Percentiles rank a stretch among this genome's conserved stretches.
phyloP scores from a whole-genome alignment of 208 protist species.

The Acanthamoeba castellanii region DNA sequence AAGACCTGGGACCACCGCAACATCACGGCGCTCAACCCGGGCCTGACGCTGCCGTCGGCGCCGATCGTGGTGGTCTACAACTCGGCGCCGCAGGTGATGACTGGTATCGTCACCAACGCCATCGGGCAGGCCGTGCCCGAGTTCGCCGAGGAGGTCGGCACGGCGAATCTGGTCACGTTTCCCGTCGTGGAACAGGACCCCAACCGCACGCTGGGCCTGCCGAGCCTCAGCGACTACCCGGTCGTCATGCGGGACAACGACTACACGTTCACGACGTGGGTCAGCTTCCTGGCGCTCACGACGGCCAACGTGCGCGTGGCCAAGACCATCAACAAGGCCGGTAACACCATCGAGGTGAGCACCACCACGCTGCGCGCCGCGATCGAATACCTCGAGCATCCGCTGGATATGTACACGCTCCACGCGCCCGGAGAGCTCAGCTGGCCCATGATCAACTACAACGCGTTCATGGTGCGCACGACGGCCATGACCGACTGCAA shows the following conservation, averaged over 20 bases:
- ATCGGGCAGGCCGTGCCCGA: not conserved
- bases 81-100: not conserved
- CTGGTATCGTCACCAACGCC: not conserved
- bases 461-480: not conserved
- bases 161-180: not conserved
- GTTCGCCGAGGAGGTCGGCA: not conserved
- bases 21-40: not conserved
- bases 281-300: not conserved
- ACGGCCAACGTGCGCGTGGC: not conserved
- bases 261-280: not conserved
- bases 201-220: not conserved
- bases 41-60: not conserved
- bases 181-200: not conserved
- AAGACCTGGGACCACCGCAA: not conserved
- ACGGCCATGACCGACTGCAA: not conserved
- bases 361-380: too few species aligned
- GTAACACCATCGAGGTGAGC: too few species aligned
- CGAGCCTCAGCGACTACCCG: not conserved
- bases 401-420: not conserved
- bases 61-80: conserved; percentile 4
- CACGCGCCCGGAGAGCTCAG: not conserved
- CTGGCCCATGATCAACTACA: not conserved
- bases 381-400: too few species aligned
- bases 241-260: not conserved
- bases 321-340: not conserved